These are phyloP conservation scores for Hysterium pulicare DNA, from an alignment of 2,329 filamentous ascomycete species.

Conservation along the genomic window DNA sequence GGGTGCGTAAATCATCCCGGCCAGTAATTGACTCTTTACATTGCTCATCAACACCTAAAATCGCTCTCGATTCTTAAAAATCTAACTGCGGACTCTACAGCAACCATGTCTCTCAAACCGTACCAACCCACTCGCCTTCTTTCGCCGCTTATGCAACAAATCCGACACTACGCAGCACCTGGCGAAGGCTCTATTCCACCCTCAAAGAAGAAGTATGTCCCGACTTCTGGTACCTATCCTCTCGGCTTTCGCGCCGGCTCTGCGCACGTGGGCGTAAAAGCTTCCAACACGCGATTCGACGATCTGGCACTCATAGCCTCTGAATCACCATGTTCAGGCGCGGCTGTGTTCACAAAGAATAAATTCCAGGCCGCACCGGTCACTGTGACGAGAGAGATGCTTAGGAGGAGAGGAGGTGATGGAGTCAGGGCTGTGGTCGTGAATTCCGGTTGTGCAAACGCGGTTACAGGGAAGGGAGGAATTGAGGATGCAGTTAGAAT, in stretches of 20 bases:
- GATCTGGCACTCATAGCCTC: conserved; percentile 88
- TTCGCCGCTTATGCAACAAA: conserved; percentile 29
- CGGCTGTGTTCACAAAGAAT: conserved; percentile 96
- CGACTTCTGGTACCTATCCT: conserved; percentile 79
- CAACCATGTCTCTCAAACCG: conserved; percentile 28
- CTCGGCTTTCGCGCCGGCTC: conserved; percentile 85
- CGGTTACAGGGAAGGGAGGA: conserved; percentile 87
- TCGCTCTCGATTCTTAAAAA: too few relatives aligned
- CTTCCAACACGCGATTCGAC: conserved; percentile 84
- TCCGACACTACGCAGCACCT: conserved; percentile 58
- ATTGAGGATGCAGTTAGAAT: conserved; percentile 84
- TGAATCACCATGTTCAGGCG: conserved; percentile 78
- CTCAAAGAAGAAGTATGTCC: conserved; percentile 87
- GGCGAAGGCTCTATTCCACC: conserved; percentile 62
- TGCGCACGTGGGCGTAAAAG: conserved; percentile 89
- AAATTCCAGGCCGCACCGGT: conserved; percentile 97
- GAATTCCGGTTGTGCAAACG: conserved; percentile 96
- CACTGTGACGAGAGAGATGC: conserved; percentile 71
- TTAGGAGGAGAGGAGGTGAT: conserved; percentile 62
- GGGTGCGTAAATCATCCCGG: too few relatives aligned
- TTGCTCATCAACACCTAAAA: too few relatives aligned
- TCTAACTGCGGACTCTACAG: too few relatives aligned
- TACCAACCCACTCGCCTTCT: conserved; percentile 24
- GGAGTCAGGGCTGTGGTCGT: conserved; percentile 80
- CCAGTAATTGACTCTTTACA: too few relatives aligned